Base-by-base conservation (phyloP, 192 early-diverging fungal species). In the Mortierella antarctica region DNA sequence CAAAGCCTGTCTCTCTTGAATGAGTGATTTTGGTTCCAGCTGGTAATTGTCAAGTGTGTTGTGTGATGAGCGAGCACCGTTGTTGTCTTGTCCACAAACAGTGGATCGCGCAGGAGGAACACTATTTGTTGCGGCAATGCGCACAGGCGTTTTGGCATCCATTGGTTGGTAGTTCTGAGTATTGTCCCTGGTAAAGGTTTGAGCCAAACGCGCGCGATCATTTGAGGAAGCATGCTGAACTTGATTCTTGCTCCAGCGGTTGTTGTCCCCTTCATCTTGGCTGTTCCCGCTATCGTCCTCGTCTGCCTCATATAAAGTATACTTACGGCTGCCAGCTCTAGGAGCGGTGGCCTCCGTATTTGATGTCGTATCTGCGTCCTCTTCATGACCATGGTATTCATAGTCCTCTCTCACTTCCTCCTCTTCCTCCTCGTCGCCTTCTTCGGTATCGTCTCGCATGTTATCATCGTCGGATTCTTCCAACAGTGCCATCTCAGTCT, bases 401-500 rank as follows among this genome's bases (percentile, higher is more conserved):
- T 46, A 15, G 6, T 68, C 54, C 21, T 40, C 46, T 40, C 31
- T 53, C 23, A 23, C 15, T n/a, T 65, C 58, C 39, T 57, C 20
- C 42, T 46, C 20, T 51, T 59, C 15, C 5, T 57, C 42, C 10
- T 48, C 53, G 0, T 18, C 54, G 11, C 17, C 59, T 7, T 52
- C 55, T 1, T 49, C 39, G 2, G 10, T 23, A 49, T 57, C 15
- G 47, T 31, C 54, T 2, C 18, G 51, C 0, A 11, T 49, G 10
- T 67, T 54, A 39, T 68, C 55, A 57, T 68, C 66, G n/a, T 80
- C 77, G 11, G 69, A 71, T 5, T 56, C 70, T 20, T 21, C 17
- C 11, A 70, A 50, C 5, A 6, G 20, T 20, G 21, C 59, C 5
- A 54, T 4, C 13, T 49, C 46, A 7, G 21, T 13, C 9, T 67